These are phyloP conservation scores for Nannochloropsis oceanica DNA, from an alignment of 108 stramenopile species.

Conservation along the genomic window DNA sequence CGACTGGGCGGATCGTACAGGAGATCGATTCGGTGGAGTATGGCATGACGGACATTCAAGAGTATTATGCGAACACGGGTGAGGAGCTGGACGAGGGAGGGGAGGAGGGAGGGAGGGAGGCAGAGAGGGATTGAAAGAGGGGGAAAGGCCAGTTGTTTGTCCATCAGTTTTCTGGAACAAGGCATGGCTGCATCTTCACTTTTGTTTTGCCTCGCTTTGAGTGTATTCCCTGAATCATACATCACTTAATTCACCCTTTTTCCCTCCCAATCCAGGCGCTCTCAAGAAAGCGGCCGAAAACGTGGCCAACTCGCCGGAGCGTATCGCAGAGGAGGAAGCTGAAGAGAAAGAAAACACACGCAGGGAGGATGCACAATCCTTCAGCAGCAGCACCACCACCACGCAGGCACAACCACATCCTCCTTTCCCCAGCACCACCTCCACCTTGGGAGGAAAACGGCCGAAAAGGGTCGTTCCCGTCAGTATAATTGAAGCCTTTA, in stretches of 20 bases:
- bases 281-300: constrained; percentile 68
- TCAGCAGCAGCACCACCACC: too few relatives aligned
- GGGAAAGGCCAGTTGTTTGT: not conserved
- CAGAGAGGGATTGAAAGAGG: not conserved
- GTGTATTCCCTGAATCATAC: not conserved
- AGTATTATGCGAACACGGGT: constrained; percentile 61
- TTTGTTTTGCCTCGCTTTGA: too few relatives aligned
- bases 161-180: not conserved
- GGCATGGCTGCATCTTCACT: too few relatives aligned
- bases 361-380: too few relatives aligned
- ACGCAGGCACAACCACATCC: too few relatives aligned
- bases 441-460: constrained; percentile 3
- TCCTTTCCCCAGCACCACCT: too few relatives aligned
- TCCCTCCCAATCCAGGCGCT: constrained; percentile 28
- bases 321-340: not conserved
- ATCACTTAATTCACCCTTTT: not conserved
- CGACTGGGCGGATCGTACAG: constrained; percentile 65
- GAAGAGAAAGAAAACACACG: too few relatives aligned
- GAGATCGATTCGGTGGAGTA: constrained; percentile 72
- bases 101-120: not conserved
- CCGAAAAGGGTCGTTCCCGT: constrained; percentile 48
- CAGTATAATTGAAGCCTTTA: constrained; percentile 66
- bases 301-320: constrained; percentile 1
- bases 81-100: not conserved
- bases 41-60: constrained; percentile 64